These are phyloP conservation scores for Thecaphora thlaspeos DNA, from an alignment of 1,284 basidiomycete species.

Conservation along the genomic window DNA sequence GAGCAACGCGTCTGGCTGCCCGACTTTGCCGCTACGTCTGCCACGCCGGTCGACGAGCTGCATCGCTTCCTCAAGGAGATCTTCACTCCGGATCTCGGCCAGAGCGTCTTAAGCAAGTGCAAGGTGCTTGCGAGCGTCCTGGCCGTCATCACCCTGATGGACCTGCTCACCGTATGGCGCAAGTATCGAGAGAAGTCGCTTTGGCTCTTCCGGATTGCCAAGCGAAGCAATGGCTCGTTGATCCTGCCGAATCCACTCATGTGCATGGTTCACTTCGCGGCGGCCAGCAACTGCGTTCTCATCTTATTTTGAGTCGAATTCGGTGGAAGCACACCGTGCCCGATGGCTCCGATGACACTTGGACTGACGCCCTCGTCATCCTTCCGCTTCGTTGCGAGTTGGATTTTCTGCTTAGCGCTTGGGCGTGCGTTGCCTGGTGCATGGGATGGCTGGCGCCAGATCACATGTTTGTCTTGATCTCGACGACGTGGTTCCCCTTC, in stretches of 20 bases:
- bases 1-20: constrained; percentile 16
- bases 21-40: constrained; percentile 10
- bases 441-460: too few relatives aligned
- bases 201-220: constrained; percentile 21
- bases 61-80: constrained; percentile 10
- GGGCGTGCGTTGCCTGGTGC: too few relatives aligned
- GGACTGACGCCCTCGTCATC: too few relatives aligned
- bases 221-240: constrained; percentile 18
- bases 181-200: constrained; percentile 16
- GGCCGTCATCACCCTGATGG: constrained; percentile 14
- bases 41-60: constrained; percentile 8
- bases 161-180: constrained; percentile 19
- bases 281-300: constrained; percentile 13
- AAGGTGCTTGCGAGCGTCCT: constrained; percentile 16
- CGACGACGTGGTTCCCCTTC: constrained; percentile 20
- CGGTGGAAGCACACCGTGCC: background rate
- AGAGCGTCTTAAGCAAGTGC: constrained; percentile 16
- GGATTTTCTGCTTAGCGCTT: too few relatives aligned
- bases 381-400: too few relatives aligned
- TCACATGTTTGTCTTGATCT: constrained; percentile 24
- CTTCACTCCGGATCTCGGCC: constrained; percentile 10
- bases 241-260: constrained; percentile 26
- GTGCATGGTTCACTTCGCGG: too few relatives aligned
- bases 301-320: constrained; percentile 17
- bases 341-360: too few relatives aligned